These are phyloP conservation scores for Penicillium freii DNA, from an alignment of 2,329 filamentous ascomycete genomes.

Conservation along the genomic window DNA sequence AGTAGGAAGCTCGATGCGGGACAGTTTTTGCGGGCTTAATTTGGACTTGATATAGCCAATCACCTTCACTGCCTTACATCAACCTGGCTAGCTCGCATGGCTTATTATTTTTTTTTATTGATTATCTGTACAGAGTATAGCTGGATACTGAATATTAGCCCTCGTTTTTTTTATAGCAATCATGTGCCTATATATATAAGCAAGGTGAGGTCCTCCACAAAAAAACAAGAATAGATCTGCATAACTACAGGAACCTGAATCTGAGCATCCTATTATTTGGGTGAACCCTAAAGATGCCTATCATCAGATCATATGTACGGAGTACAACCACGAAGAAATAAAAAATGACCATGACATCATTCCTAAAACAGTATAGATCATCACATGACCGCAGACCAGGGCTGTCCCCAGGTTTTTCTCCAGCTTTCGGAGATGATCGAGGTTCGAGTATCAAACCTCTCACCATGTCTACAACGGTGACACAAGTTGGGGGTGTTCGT, in stretches of 20 bases:
- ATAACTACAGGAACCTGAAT: background rate
- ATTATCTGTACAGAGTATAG: too few relatives aligned
- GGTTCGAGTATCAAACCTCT: background rate
- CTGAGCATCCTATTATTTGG: too few relatives aligned
- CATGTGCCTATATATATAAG: background rate
- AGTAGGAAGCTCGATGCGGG: slow-evolving; percentile 1
- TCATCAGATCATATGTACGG: background rate
- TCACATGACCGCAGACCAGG: slow-evolving; percentile 6
- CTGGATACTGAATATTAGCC: too few relatives aligned
- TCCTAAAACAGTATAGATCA: slow-evolving; percentile 9
- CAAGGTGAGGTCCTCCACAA: background rate
- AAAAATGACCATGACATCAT: slow-evolving; percentile 14
- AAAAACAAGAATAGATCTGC: background rate
- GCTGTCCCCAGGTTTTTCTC: background rate
- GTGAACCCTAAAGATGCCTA: background rate
- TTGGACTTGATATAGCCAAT: background rate
- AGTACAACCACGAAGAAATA: background rate
- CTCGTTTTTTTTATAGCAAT: background rate
- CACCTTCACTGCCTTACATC: background rate
- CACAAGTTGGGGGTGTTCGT: slow-evolving; percentile 20
- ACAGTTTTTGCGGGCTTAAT: background rate
- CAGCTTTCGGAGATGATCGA: background rate
- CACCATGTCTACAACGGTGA: slow-evolving; percentile 14
- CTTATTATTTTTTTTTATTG: too few relatives aligned
- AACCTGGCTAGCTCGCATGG: background rate